Evolutionary conservation across 106 monocot genomes (phyloP).

Genomic region (Hemerocallis citrina): DNA sequence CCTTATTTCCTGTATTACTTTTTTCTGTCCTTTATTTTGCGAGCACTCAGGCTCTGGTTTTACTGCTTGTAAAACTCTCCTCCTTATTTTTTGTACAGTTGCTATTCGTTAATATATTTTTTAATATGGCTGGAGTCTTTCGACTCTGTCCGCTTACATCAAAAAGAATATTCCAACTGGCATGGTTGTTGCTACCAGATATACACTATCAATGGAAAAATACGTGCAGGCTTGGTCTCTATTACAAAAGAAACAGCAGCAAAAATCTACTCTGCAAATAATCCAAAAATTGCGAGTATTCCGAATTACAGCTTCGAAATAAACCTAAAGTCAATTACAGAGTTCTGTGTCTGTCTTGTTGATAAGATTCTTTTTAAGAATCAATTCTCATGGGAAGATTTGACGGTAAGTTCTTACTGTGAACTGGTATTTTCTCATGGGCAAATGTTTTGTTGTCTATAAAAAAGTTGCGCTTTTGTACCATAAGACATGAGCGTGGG

Average conservation of each 20-base stretch:
- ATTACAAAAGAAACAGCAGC: conserved; percentile 36
- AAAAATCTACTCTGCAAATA: conserved; percentile 29
- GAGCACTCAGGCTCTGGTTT: too few species aligned
- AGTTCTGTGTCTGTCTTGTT: conserved; percentile 45
- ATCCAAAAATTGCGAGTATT: conserved; percentile 3
- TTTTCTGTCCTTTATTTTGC: too few species aligned
- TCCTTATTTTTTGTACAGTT: too few species aligned
- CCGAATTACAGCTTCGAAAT: conserved; percentile 4
- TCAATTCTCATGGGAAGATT: conserved; percentile 52
- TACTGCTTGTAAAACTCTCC: too few species aligned
- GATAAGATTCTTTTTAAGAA: conserved; percentile 49
- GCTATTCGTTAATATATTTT: too few species aligned
- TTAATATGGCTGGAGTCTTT: too few species aligned
- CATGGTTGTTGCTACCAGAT: conserved; percentile 45
- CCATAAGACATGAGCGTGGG: too few species aligned
- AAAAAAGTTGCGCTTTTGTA: too few species aligned
- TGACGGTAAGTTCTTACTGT: conserved; percentile 63
- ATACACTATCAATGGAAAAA: conserved; percentile 38
- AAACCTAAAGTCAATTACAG: conserved; percentile 34
- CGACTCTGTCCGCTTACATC: too few species aligned
- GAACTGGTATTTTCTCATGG: too few species aligned
- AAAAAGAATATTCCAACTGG: conserved; percentile 16
- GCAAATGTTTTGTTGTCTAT: too few species aligned
- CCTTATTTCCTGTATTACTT: too few species aligned
- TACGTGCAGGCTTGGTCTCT: conserved; percentile 51